Base-by-base conservation (phyloP, 2,329 filamentous ascomycete genomes). In the Nannizziopsis arthrosporioides region DNA sequence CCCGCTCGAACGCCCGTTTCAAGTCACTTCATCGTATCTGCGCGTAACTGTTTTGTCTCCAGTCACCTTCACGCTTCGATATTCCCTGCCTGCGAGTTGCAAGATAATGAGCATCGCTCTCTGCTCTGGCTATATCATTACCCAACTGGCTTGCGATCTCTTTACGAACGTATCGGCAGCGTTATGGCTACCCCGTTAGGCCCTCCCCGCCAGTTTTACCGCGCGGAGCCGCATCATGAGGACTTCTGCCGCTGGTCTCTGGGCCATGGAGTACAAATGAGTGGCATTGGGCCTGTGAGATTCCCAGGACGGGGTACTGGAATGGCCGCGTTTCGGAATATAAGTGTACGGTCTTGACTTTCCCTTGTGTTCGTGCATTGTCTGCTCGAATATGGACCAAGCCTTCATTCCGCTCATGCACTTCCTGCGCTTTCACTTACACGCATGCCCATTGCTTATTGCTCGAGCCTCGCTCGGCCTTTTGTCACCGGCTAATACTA, bases 251-350 rank as follows among this genome's bases (percentile, higher is more conserved):
- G 73, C 51, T 94, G 87, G 85, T 82, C 83, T 1, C 62, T 71
- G 38, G 64, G 67, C 1, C 73, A 78, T 49, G 84, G 84, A 11
- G 75, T 93, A 22, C 65, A 73, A 32, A 75, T 87, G 55, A 73
- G 82, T 56, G 81, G 80, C 22, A 78, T 93, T 42, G 70, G 71
- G 2, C 81, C 86, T 4, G 74, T 78, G 36, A 71, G 70, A 35
- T 80, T 94, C 12, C 76, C 81, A 5, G 83, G 81, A 1, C 75
- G 84, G 47, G 88, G 88, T 22, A 75, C 92, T 46, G 88, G 89
- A 41, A 80, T 94, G 49, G 73, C 89, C 44, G 82, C 86, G 4
- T 81, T 77, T 10, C 73, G 75, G 22, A 68, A 74, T 11, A 73
- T 92, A 52, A 69, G 82, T 68, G 84, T 85, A 67, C 58, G 59